phyloP scores from a whole-genome alignment of 176 grass and related monocot species.

The Rhynchospora tenuis region DNA sequence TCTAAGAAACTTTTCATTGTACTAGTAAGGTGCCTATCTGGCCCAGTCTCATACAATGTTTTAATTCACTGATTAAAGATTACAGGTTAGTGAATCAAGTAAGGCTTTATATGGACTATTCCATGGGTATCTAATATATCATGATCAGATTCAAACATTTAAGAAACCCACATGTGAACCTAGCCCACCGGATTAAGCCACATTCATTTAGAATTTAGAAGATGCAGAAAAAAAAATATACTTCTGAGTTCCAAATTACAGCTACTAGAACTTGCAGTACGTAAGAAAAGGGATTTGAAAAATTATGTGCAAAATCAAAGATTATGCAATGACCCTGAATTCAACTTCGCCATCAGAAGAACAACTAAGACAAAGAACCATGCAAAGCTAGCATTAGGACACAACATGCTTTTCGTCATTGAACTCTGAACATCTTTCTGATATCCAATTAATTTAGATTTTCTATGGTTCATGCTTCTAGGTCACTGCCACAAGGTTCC shows the following conservation, averaged over 20 bases:
- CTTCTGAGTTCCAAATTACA: not conserved
- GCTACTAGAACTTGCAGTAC: not conserved
- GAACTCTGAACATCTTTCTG: not conserved
- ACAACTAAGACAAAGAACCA: not conserved
- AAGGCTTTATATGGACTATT: not conserved
- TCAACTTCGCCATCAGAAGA: not conserved
- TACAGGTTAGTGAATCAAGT: not conserved
- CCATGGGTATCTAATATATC: not conserved
- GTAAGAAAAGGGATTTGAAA: not conserved
- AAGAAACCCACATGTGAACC: not conserved
- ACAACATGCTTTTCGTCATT: not conserved
- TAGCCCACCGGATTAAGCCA: not conserved
- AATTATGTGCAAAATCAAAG: not conserved
- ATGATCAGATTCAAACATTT: not conserved
- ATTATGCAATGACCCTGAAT: not conserved
- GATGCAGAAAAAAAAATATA: not conserved
- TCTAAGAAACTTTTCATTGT: not conserved
- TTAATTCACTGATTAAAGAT: not conserved
- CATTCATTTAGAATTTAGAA: not conserved
- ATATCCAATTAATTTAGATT: not conserved
- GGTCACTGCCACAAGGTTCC: not conserved
- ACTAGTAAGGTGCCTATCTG: not conserved
- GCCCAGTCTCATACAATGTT: constrained; percentile 1
- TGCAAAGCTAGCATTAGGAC: not conserved
- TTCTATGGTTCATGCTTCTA: not conserved